Evolutionary conservation across 306 rosid species (phyloP).

Genomic region (Hylodesmum podocarpum): DNA sequence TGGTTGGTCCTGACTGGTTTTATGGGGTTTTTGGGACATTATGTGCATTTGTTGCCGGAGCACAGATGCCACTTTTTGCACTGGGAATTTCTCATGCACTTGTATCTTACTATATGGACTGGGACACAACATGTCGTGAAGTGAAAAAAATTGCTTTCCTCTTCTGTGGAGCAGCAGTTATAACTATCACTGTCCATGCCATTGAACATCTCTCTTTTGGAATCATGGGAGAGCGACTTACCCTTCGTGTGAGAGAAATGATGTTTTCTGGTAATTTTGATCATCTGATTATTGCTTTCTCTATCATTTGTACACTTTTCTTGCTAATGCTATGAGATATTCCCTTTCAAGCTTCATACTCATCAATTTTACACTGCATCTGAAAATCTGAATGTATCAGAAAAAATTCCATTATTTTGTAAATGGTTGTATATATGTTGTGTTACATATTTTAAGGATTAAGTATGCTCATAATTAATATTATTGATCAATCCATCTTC

Average conservation of each 20-base stretch:
- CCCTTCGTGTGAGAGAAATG: slow-evolving; percentile 84
- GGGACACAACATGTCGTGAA: slow-evolving; percentile 83
- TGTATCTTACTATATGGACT: slow-evolving; percentile 91
- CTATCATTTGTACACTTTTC: neutral
- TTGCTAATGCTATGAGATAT: neutral
- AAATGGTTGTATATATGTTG: neutral
- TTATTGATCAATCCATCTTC: slow-evolving; percentile 12
- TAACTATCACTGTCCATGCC: slow-evolving; percentile 79
- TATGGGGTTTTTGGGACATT: slow-evolving; percentile 77
- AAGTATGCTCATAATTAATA: slow-evolving; percentile 14
- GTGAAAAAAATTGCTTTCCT: slow-evolving; percentile 70
- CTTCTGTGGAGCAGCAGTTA: slow-evolving; percentile 66
- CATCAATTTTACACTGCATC: neutral
- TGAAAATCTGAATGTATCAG: neutral
- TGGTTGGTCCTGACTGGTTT: slow-evolving; percentile 85
- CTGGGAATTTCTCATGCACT: slow-evolving; percentile 95
- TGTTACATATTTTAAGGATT: slow-evolving; percentile 11
- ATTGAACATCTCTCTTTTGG: slow-evolving; percentile 85
- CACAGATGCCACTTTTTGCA: slow-evolving; percentile 97
- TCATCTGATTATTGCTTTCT: neutral
- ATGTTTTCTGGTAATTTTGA: slow-evolving; percentile 76
- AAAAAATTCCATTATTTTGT: neutral
- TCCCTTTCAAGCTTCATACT: slow-evolving; percentile 13
- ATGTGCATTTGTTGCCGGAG: slow-evolving; percentile 83
- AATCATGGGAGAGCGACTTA: slow-evolving; percentile 94